Base-by-base conservation (phyloP, 2,329 filamentous ascomycete genomes). In the Calonectria hongkongensis region DNA sequence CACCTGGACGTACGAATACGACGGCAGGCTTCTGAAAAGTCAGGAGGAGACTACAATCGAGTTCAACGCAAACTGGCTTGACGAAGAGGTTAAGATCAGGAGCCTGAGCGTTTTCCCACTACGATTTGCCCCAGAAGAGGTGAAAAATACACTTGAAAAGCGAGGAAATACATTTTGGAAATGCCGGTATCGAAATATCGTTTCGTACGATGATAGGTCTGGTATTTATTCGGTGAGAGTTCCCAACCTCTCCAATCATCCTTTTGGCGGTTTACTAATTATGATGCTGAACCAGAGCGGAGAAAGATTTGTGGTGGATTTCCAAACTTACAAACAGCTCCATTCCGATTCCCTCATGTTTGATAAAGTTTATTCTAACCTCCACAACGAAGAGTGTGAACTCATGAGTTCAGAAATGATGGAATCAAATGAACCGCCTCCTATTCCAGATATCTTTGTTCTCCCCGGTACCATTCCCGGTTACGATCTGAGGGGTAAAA, bases 401-500 rank as follows among this genome's bases (percentile, higher is more conserved):
- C 10, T 43, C 3, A 69, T 69, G 66, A 45, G 27, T 6, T 12
- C 28, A 1, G 28, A 50, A 15, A 43, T 21, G 12, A 69, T 69
- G 56, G 66, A 63, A 16, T 43, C 43, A 1, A 21, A 41, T 4
- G 45, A 54, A 12, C 43, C 66, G 15, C 66, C 66, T 10, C 13
- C 28, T 4, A 45, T 13, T 4, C 66, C 66, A 9, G 66, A 69
- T 2, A 30, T 69, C 7, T 63, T 51, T 27, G 43, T 65, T 9
- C 48, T 70, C 27, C 68, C 68, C 1, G 45, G 18, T n/a, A 65
- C 21, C 4, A 58, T 62, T 13, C 27, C 36, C 18, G 68, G 58
- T 5, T 70, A 64, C 72, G 33, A 73, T 43, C 25, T 73, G 5
- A 67, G 66, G 30, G 30, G 30, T n/a, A 73, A 73, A 43, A 66